Base-by-base conservation (phyloP, 202 grass and related monocot species). In the Saccharum hybrid region DNA sequence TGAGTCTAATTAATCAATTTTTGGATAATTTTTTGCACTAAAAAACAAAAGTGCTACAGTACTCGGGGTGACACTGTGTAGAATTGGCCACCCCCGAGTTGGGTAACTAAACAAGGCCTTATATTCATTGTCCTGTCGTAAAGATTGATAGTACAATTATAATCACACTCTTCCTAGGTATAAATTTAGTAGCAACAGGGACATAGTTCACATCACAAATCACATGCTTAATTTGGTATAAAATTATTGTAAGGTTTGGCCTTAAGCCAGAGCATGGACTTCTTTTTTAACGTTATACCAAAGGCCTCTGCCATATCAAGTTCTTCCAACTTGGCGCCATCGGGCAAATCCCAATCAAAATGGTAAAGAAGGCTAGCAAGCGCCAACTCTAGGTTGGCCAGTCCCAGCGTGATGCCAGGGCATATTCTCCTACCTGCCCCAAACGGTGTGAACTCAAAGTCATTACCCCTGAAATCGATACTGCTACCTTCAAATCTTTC, bases 291-390 rank as follows among this genome's bases (percentile, higher is more conserved):
- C 0, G 64, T 62, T 8, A 70, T 51, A 4, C 82, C 82, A 34
- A 22, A 77, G 4, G 18, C 7, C 73, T 84, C 82, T 1, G 51
- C 6, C 73, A 77, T 37, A 33, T 83, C 81, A 7, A 75, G 43
- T 4, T 74, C 43, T 10, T 60, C 66, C 4, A 10, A 0, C 23
- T 1, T 28, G 4, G 1, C n/a, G 5, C 43, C 52, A 13, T 23
- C 11, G 1, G 43, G 61, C 5, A 70, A 0, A 39, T 54, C 71
- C 81, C 71, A 83, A 10, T 83, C 81, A 21, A 83, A 83, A 45
- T 83, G 71, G 0, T 83, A 78, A 2, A 85, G 37, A 12, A 85
- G 74, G 66, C 82, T 61, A 4, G 82, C 82, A 11, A 85, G 74
- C 13, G 22, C 33, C 4, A 75, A 31, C 81, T 83, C 81, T 7